Conservation (phyloP, 208 protist genomes). For the Porcisia hertigi region DNA sequence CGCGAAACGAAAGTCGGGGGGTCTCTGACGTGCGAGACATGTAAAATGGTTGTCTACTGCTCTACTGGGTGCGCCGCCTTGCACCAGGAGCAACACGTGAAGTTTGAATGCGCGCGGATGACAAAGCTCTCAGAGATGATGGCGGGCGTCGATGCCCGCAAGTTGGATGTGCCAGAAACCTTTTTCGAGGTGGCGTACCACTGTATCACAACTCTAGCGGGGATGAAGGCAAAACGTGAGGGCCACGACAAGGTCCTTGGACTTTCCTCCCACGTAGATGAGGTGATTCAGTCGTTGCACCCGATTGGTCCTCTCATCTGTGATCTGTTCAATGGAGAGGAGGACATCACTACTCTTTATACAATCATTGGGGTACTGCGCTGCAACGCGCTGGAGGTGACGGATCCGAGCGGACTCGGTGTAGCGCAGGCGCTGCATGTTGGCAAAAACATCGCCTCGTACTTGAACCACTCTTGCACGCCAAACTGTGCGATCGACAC, state of each 20-base stretch:
- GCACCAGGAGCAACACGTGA: conserved; percentile 56
- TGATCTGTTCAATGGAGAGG: conserved; percentile 21
- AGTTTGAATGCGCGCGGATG: conserved; percentile 67
- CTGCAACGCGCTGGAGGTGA: conserved; percentile 81
- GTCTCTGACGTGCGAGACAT: conserved; percentile 32
- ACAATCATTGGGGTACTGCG: conserved; percentile 68
- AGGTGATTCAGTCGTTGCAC: conserved; percentile 59
- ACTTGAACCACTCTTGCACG: conserved; percentile 86
- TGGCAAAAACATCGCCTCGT: conserved; percentile 46
- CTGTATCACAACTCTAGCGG: conserved; percentile 73
- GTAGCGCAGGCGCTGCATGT: conserved; percentile 80
- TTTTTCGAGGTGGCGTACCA: conserved; percentile 74
- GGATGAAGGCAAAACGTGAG: conserved; percentile 26
- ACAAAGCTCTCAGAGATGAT: conserved; percentile 59
- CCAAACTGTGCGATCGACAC: conserved; percentile 82
- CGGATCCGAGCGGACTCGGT: conserved; percentile 58
- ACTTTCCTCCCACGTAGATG: conserved; percentile 58
- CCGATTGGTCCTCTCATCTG: conserved; percentile 57
- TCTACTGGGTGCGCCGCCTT: conserved; percentile 39
- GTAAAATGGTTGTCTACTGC: conserved; percentile 66
- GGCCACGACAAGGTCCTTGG: conserved; percentile 50
- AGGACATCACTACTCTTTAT: conserved; percentile 28
- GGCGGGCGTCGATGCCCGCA: conserved; percentile 27
- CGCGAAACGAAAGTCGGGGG: neutral
- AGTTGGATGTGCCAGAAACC: conserved; percentile 52